phyloP scores from a whole-genome alignment of 2,329 filamentous ascomycete species.

The Beauveria australis region DNA sequence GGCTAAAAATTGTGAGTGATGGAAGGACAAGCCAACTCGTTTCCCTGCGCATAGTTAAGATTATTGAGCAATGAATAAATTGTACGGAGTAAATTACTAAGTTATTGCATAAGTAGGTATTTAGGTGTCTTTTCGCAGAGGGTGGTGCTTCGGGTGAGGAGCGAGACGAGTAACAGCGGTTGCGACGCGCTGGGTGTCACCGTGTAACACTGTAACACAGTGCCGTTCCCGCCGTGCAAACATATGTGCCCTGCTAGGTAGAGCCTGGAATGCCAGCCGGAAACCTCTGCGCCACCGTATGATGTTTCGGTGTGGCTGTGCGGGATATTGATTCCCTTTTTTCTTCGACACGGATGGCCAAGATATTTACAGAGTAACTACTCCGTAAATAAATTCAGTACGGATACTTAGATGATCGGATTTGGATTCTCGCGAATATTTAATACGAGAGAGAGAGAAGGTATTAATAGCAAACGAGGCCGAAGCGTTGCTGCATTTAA shows the following conservation, averaged over 20 bases:
- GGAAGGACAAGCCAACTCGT: background rate
- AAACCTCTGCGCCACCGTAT: background rate
- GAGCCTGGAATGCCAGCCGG: background rate
- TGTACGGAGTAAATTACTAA: no score
- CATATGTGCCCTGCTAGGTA: background rate
- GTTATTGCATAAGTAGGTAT: background rate
- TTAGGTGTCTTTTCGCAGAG: no score
- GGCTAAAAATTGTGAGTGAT: no score
- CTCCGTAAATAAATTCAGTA: no score
- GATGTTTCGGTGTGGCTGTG: constrained; percentile 1
- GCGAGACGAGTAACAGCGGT: background rate
- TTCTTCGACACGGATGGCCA: background rate
- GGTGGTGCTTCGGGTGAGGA: no score
- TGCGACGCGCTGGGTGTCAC: constrained; percentile 3
- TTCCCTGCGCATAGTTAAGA: background rate
- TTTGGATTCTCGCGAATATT: background rate
- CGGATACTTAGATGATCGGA: no score
- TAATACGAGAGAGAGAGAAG: background rate
- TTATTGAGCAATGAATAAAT: background rate
- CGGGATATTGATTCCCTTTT: background rate
- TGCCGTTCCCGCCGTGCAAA: background rate
- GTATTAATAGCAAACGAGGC: constrained; percentile 2
- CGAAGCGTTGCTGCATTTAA: constrained; percentile 1
- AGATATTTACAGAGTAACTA: background rate
- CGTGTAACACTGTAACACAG: background rate